phyloP scores from a whole-genome alignment of 1,284 basidiomycete species.

The Phylloboletellus chloephorus region DNA sequence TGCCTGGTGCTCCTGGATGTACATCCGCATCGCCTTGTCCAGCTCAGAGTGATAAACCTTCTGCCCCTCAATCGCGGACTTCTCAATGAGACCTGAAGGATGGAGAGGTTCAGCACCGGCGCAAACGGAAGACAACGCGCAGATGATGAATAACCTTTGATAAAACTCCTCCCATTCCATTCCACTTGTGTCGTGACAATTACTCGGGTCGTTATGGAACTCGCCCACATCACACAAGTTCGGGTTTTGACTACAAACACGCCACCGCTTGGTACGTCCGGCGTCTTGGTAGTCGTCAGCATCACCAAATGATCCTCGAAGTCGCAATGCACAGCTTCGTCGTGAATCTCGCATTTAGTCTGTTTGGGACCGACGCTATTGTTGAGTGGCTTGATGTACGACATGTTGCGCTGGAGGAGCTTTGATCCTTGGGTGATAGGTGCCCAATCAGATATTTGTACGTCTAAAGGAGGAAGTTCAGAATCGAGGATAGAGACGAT shows the following conservation, averaged over 20 bases:
- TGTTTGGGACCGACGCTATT: conserved; percentile 89
- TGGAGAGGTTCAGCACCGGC: conserved; percentile 1
- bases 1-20: conserved; percentile 82
- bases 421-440: conserved; percentile 61
- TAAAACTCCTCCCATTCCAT: conserved; percentile 95
- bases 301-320: conserved; percentile 81
- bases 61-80: conserved; percentile 91
- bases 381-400: conserved; percentile 92
- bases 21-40: conserved; percentile 78
- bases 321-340: conserved; percentile 80
- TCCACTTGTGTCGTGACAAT: conserved; percentile 90
- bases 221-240: conserved; percentile 94
- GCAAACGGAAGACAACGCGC: not conserved
- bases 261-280: conserved; percentile 90
- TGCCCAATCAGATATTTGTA: conserved; percentile 90
- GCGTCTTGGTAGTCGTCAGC: conserved; percentile 87
- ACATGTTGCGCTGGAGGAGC: conserved; percentile 79
- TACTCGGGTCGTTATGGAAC: conserved; percentile 69
- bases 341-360: conserved; percentile 90
- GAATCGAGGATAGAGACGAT: not conserved
- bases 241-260: conserved; percentile 92
- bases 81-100: conserved; percentile 82
- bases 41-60: conserved; percentile 84
- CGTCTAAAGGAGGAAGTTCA: conserved; percentile 47
- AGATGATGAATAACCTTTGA: conserved; percentile 65